phyloP scores from a whole-genome alignment of 257 asterid genomes.

The Haberlea rhodopensis region DNA sequence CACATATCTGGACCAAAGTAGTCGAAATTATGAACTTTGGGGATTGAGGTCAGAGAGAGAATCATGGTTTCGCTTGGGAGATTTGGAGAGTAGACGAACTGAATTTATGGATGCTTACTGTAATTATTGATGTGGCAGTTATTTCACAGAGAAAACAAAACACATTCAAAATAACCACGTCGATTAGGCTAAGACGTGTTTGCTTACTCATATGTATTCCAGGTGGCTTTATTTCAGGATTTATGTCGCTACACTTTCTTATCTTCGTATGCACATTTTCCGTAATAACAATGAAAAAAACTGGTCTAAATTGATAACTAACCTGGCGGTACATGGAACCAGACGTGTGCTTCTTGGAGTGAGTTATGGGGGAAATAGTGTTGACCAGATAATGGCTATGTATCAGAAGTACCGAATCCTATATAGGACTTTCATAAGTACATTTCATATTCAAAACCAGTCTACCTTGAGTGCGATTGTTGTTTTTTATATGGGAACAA shows the following conservation, averaged over 20 bases:
- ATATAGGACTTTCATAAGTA: too few species aligned
- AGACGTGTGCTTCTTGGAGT: slow-evolving; percentile 97
- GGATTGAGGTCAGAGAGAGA: background rate
- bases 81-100: background rate
- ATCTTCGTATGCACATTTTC: background rate
- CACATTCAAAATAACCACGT: background rate
- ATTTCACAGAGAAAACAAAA: too few species aligned
- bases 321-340: slow-evolving; percentile 25
- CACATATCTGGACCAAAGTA: background rate
- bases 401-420: too few species aligned
- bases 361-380: slow-evolving; percentile 92
- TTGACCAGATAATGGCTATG: too few species aligned
- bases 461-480: too few species aligned
- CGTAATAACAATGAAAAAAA: background rate
- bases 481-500: too few species aligned
- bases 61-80: background rate
- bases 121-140: background rate
- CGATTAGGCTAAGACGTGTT: slow-evolving; percentile 6
- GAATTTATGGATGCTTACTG: background rate
- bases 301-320: slow-evolving; percentile 16
- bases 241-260: slow-evolving; percentile 3
- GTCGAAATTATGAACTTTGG: background rate
- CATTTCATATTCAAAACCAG: too few species aligned
- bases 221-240: slow-evolving; percentile 2
- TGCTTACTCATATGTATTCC: background rate